Conservation (phyloP, 306 rosid genomes). For the Inga oerstediana region DNA sequence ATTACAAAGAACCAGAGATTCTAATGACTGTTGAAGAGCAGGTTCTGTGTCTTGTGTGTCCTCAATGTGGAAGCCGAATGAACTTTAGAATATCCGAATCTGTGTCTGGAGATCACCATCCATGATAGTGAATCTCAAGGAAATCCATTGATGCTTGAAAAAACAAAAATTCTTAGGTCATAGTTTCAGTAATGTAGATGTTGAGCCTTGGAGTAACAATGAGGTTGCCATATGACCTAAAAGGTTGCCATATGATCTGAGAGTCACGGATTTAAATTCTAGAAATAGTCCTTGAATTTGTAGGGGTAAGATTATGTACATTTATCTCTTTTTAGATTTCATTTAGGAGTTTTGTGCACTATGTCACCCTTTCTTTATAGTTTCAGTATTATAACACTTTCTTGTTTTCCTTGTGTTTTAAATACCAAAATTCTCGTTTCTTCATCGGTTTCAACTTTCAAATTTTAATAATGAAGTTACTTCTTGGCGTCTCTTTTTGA, state of each 20-base stretch:
- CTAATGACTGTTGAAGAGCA: not conserved
- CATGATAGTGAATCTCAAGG: slow-evolving; percentile 27
- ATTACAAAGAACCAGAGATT: slow-evolving; percentile 14
- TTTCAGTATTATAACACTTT: not conserved
- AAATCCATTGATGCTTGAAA: not conserved
- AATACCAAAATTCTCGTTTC: not conserved
- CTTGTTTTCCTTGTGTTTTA: not conserved
- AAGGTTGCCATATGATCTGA: too few species aligned
- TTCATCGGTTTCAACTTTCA: not conserved
- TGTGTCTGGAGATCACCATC: not conserved
- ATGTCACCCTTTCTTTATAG: not conserved
- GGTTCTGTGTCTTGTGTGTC: not conserved
- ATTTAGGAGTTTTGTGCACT: too few species aligned
- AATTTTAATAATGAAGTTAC: not conserved
- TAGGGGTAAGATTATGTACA: too few species aligned
- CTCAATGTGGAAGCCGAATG: slow-evolving; percentile 8
- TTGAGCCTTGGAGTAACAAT: too few species aligned
- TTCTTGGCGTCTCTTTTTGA: not conserved
- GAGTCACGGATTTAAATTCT: too few species aligned
- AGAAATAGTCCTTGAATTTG: too few species aligned
- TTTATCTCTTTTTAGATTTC: too few species aligned
- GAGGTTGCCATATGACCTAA: too few species aligned
- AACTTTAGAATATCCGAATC: not conserved
- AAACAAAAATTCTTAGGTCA: not conserved
- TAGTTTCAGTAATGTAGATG: not conserved